These are phyloP conservation scores for Trichoderma koningii DNA, from an alignment of 2,329 filamentous ascomycete genomes.

Conservation along the genomic window DNA sequence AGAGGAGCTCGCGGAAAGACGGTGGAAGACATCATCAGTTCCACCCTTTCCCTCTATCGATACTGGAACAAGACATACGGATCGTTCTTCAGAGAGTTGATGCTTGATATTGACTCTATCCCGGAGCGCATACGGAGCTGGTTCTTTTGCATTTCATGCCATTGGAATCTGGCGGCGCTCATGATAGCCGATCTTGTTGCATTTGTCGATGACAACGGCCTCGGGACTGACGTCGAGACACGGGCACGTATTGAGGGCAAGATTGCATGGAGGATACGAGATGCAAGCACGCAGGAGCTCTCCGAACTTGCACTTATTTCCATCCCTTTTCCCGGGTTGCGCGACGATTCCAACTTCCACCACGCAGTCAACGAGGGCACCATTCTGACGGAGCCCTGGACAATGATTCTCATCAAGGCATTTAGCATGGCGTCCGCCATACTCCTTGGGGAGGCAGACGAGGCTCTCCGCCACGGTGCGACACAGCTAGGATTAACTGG, in stretches of 20 bases:
- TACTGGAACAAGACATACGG: slow-evolving; percentile 9
- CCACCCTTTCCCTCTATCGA: not conserved
- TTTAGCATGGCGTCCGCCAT: not conserved
- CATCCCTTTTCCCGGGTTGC: not conserved
- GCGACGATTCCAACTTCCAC: not conserved
- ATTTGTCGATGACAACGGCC: not conserved
- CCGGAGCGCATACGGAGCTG: not conserved
- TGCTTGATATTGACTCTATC: not conserved
- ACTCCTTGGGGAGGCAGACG: slow-evolving; percentile 4
- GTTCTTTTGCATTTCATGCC: slow-evolving; percentile 1
- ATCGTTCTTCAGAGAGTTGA: slow-evolving; percentile 2
- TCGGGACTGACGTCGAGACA: not conserved
- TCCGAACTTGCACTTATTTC: not conserved
- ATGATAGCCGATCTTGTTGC: slow-evolving; percentile 8
- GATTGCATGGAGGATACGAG: slow-evolving; percentile 4
- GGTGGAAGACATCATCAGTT: not conserved
- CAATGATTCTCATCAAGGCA: slow-evolving; percentile 3
- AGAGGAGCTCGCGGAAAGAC: not conserved
- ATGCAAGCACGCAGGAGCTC: not conserved
- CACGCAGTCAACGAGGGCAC: slow-evolving; percentile 2
- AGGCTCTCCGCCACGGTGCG: not conserved
- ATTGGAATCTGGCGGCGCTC: slow-evolving; percentile 4
- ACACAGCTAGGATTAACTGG: not conserved
- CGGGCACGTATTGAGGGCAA: not conserved
- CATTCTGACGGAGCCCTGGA: slow-evolving; percentile 2